Conservation (phyloP, 148 eudicot species). For the Dianthus caryophyllus region DNA sequence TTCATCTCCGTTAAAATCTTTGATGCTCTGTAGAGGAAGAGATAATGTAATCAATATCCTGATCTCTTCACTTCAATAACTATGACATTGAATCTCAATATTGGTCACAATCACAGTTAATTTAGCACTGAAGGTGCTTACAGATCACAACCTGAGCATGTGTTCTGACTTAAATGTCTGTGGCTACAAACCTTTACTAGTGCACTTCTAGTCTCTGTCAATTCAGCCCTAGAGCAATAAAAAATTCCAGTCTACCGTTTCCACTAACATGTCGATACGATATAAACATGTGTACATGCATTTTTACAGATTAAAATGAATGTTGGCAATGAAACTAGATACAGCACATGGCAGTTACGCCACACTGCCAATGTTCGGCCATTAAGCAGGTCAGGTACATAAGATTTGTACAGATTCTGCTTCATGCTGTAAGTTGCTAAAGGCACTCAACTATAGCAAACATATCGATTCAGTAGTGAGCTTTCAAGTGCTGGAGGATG, state of each 20-base stretch:
- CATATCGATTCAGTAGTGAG: background rate
- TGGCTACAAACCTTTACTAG: no score
- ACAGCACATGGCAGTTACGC: background rate
- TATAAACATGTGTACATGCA: background rate
- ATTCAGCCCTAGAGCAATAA: background rate
- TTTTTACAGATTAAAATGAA: background rate
- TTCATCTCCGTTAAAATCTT: slow-evolving; percentile 66
- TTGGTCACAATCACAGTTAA: no score
- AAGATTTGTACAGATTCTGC: background rate
- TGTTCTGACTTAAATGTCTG: no score
- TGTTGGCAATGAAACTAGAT: background rate
- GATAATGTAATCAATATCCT: slow-evolving; percentile 10
- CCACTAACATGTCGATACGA: background rate
- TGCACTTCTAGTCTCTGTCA: no score
- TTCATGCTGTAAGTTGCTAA: background rate
- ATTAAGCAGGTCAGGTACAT: background rate
- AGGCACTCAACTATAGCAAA: slow-evolving; percentile 3
- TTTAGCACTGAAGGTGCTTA: no score
- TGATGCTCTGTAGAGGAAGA: slow-evolving; percentile 50
- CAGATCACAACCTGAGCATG: no score
- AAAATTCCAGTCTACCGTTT: background rate
- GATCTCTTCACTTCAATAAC: background rate
- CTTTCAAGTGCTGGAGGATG: background rate
- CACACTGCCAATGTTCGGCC: background rate
- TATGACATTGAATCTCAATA: no score